These are phyloP conservation scores for Fusarium albosuccineum DNA, from an alignment of 2,329 filamentous ascomycete species.

Conservation along the genomic window DNA sequence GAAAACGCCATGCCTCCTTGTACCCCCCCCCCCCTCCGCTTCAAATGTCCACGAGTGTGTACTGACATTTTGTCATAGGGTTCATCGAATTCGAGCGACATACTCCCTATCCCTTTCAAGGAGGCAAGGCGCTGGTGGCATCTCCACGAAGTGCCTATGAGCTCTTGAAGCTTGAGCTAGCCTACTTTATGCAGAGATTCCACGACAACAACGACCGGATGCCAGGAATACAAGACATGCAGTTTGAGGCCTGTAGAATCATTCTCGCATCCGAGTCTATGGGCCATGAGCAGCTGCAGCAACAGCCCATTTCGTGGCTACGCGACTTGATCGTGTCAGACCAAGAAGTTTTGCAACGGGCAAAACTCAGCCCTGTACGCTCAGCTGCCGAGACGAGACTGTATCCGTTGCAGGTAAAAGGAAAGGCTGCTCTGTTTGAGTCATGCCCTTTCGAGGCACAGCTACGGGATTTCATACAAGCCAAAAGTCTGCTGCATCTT, in stretches of 20 bases:
- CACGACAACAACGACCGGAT: slow-evolving; percentile 19
- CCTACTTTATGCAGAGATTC: slow-evolving; percentile 34
- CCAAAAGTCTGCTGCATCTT: slow-evolving; percentile 5
- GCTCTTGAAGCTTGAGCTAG: slow-evolving; percentile 32
- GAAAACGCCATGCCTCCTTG: slow-evolving; percentile 57
- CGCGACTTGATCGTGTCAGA: slow-evolving; percentile 31
- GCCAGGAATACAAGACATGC: slow-evolving; percentile 25
- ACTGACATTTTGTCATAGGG: slow-evolving; percentile 5
- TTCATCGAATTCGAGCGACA: slow-evolving; percentile 31
- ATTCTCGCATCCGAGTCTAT: slow-evolving; percentile 26
- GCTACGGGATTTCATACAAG: slow-evolving; percentile 27
- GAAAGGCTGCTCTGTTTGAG: slow-evolving; percentile 43
- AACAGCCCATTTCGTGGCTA: slow-evolving; percentile 25
- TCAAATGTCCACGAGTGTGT: background rate
- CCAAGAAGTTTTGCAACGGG: slow-evolving; percentile 26
- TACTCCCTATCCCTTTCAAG: slow-evolving; percentile 30
- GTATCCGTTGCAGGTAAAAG: slow-evolving; percentile 40
- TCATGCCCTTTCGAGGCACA: slow-evolving; percentile 42
- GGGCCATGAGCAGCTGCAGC: slow-evolving; percentile 10
- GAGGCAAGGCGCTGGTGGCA: slow-evolving; percentile 20
- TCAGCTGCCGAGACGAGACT: slow-evolving; percentile 39
- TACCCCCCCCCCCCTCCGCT: slow-evolving; percentile 27
- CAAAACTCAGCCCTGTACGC: slow-evolving; percentile 40
- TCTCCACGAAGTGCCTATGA: slow-evolving; percentile 31
- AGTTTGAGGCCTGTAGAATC: slow-evolving; percentile 30